Evolutionary conservation across 73 alveolate species (phyloP).

Genomic region (Symbiodinium pilosum): DNA sequence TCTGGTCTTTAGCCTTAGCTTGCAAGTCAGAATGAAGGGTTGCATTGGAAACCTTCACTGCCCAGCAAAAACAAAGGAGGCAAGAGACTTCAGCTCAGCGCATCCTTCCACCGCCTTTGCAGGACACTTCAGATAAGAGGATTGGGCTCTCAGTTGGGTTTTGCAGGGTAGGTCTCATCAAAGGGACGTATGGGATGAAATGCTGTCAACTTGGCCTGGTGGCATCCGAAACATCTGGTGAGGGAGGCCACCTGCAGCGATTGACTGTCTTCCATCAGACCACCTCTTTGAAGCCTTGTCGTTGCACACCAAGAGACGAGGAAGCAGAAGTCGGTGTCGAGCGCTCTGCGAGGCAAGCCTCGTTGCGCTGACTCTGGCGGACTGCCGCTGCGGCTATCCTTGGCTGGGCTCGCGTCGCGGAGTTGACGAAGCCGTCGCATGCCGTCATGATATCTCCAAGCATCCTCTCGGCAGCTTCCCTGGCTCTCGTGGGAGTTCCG

Average conservation of each 20-base stretch:
- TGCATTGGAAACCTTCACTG: too few relatives aligned
- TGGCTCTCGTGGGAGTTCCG: neutral
- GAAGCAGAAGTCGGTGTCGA: slow-evolving; percentile 29
- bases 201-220: too few relatives aligned
- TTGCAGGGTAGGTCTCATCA: too few relatives aligned
- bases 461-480: slow-evolving; percentile 5
- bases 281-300: too few relatives aligned
- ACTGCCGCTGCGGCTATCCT: neutral
- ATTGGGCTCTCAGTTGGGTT: too few relatives aligned
- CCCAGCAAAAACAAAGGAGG: too few relatives aligned
- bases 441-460: neutral
- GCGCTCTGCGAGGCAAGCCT: slow-evolving; percentile 13
- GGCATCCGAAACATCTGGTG: slow-evolving; percentile 15
- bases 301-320: slow-evolving; percentile 27
- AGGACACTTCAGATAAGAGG: neutral
- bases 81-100: neutral
- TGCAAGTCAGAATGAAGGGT: too few relatives aligned
- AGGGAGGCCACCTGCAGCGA: slow-evolving; percentile 10
- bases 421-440: neutral
- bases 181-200: too few relatives aligned
- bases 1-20: too few relatives aligned
- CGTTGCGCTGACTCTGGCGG: slow-evolving; percentile 30
- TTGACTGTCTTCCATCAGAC: too few relatives aligned
- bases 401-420: neutral
- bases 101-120: slow-evolving; percentile 16